Base-by-base conservation (phyloP, 2,329 filamentous ascomycete genomes). In the Knufia petricola region DNA sequence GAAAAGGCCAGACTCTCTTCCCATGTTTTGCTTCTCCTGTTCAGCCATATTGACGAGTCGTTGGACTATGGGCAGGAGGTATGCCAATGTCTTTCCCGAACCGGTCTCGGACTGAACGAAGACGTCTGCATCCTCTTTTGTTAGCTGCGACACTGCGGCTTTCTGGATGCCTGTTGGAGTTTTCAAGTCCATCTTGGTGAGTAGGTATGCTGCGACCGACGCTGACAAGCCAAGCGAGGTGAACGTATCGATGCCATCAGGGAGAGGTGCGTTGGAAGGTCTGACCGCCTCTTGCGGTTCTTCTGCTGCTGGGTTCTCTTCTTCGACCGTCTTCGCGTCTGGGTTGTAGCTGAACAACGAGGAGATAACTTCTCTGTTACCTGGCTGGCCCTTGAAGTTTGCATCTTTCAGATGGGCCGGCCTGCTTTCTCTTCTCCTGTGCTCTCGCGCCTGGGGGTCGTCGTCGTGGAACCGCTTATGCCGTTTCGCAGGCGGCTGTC, bases 41-140 rank as follows among this genome's bases (percentile, higher is more conserved):
- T 55, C 70, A 62, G 64, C 77, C 57, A 96, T 75, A 12, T 81
- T 76, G 66, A 95, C 79, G 17, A 98, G 84, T 20, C 88, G 78
- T 63, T 98, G 87, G 19, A 98, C 81, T 40, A 98, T 84, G 1
- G 92, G 92, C 4, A 98, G 70, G 3, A 98, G 75, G 64, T 98
- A 98, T n/a, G 92, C 87, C 52, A 98, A 70, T 0, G 92, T 98
- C 70, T 98, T 98, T 68, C 92, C 92, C 0, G 92, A 98, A 58
- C 92, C 92, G 0, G 92, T 98, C 69, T 98, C 85, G 2, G 92
- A 94, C 64, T 96, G 92, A 28, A 98, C 84, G 60, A 98, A 98
- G 1, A 89, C 89, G 70, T 98, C 92, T 39, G 79, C 82, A 58
- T 94, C 85, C 46, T 84, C 82, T 36, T 81, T 81, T 38, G 94